phyloP scores from a whole-genome alignment of 2,329 filamentous ascomycete genomes.

The Claviceps purpurea region DNA sequence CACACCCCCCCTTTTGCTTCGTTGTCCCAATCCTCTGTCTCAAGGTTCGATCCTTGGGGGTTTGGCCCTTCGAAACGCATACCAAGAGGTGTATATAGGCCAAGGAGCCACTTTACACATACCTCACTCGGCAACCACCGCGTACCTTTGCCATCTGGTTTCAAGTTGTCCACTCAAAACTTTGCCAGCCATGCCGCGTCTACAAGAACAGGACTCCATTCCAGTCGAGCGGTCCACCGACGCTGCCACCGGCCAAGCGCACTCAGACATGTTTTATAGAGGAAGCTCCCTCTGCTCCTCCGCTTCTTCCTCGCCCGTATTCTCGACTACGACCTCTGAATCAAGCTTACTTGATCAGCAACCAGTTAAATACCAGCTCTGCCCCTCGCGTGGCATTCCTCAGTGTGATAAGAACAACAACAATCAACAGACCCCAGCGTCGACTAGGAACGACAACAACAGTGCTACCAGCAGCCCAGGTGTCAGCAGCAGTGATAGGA shows the following conservation, averaged over 20 bases:
- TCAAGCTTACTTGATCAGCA: conserved; percentile 2
- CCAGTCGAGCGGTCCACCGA: conserved; percentile 6
- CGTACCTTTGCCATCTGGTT: neutral
- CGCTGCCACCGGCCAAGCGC: neutral
- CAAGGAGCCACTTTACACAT: neutral
- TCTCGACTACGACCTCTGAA: neutral
- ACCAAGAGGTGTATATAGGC: neutral
- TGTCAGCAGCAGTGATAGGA: conserved; percentile 2
- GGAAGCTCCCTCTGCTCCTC: conserved; percentile 10
- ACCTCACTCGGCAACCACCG: neutral
- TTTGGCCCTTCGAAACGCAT: conserved; percentile 2
- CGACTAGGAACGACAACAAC: neutral
- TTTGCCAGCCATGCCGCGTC: conserved; percentile 8
- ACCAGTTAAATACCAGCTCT: conserved; percentile 1
- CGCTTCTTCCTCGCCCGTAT: neutral
- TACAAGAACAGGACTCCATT: conserved; percentile 9
- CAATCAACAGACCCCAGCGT: conserved; percentile 3
- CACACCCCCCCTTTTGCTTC: neutral
- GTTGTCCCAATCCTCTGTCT: conserved; percentile 4
- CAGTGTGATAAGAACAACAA: neutral
- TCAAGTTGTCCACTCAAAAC: conserved; percentile 1
- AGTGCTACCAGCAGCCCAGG: neutral
- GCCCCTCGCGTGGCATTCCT: neutral
- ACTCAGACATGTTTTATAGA: conserved; percentile 9
- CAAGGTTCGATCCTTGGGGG: conserved; percentile 5